Evolutionary conservation across 345 rosid genomes (phyloP).

Genomic region (Syzygium jambos): DNA sequence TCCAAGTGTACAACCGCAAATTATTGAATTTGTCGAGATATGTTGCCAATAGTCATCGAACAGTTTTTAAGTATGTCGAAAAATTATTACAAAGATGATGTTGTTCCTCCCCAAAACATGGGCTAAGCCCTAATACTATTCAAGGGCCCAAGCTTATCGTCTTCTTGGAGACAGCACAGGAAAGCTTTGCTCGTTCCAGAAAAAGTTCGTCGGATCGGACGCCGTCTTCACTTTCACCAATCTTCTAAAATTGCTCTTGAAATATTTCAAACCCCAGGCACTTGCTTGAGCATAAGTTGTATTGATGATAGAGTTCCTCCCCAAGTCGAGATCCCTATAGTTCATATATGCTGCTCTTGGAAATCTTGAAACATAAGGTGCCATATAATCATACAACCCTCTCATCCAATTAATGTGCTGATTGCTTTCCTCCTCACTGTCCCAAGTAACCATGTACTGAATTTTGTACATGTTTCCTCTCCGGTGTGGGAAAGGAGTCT

Average conservation of each 20-base stretch:
- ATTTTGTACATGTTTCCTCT: conserved; percentile 20
- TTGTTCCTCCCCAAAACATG: background rate
- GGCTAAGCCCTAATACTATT: no score
- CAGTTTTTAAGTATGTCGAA: background rate
- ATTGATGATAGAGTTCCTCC: background rate
- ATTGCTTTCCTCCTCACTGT: background rate
- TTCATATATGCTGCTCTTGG: background rate
- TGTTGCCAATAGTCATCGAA: background rate
- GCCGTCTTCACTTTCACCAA: conserved; percentile 16
- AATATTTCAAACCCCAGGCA: background rate
- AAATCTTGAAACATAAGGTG: background rate
- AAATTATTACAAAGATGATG: background rate
- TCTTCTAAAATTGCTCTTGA: conserved; percentile 7
- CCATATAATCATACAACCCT: conserved; percentile 39
- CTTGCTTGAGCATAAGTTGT: background rate
- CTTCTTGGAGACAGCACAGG: conserved; percentile 2
- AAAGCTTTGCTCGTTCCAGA: conserved; percentile 18
- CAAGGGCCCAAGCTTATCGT: background rate
- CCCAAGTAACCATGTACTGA: background rate
- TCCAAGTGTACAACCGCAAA: background rate
- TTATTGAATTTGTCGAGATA: background rate
- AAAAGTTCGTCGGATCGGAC: conserved; percentile 16
- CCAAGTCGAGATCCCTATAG: background rate
- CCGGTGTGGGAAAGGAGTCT: conserved; percentile 37
- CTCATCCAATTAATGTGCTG: conserved; percentile 45